Evolutionary conservation across 129 eudicot genomes (phyloP).

Genomic region (Flaveria linearis): DNA sequence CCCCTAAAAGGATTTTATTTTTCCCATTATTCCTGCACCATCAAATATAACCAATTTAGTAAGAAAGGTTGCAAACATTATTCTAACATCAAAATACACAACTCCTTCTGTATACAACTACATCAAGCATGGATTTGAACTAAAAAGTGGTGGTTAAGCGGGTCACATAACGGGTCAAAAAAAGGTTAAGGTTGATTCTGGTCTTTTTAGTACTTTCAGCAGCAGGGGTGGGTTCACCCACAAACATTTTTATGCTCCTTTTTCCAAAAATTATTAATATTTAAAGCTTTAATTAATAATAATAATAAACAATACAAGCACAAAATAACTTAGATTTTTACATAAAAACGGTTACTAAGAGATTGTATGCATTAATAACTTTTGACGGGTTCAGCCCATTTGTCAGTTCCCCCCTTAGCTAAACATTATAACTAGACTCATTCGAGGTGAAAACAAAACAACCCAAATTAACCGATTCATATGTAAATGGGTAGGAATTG

Average conservation of each 20-base stretch:
- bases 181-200: background rate
- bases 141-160: background rate
- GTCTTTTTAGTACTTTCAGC: background rate
- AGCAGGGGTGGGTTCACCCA: background rate
- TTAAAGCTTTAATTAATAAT: background rate
- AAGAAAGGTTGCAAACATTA: constrained; percentile 12
- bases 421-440: background rate
- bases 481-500: background rate
- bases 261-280: background rate
- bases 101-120: background rate
- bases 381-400: background rate
- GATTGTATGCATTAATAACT: background rate
- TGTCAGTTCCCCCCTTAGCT: background rate
- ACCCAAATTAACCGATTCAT: background rate
- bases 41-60: constrained; percentile 12
- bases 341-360: background rate
- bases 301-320: background rate
- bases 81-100: constrained; percentile 7
- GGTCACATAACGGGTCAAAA: background rate
- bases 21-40: constrained; percentile 57
- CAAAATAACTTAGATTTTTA: background rate
- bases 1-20: constrained; percentile 77
- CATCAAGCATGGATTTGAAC: constrained; percentile 1
- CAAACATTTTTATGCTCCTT: background rate
- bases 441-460: background rate